phyloP scores from a whole-genome alignment of 202 grass and related monocot genomes.

The Setaria italica region DNA sequence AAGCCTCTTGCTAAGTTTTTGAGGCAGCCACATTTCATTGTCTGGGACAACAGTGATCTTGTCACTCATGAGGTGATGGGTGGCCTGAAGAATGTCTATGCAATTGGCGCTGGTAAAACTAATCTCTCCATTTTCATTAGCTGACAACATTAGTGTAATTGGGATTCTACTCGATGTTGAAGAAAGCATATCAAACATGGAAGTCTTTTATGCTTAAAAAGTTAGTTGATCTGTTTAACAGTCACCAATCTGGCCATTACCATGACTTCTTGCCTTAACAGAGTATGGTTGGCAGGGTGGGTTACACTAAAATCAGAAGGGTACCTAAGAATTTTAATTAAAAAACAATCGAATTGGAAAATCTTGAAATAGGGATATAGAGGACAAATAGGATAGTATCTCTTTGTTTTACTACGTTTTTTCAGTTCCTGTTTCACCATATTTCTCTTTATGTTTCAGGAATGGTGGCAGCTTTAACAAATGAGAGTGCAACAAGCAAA shows the following conservation, averaged over 20 bases:
- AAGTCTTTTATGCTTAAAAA: conserved; percentile 13
- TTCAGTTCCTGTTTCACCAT: neutral
- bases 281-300: neutral
- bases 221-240: conserved; percentile 18
- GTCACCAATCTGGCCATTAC: neutral
- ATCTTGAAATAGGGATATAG: neutral
- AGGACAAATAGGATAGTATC: neutral
- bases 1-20: conserved; percentile 90
- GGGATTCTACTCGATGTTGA: conserved; percentile 7
- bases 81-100: conserved; percentile 94
- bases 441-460: conserved; percentile 51
- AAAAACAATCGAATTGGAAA: conserved; percentile 7
- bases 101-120: conserved; percentile 93
- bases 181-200: neutral
- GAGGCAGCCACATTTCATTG: conserved; percentile 97
- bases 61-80: conserved; percentile 99
- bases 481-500: conserved; percentile 98
- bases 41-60: conserved; percentile 97
- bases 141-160: neutral
- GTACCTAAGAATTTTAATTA: conserved; percentile 11
- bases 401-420: conserved; percentile 9
- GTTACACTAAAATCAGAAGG: neutral
- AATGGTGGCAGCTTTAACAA: conserved; percentile 98
- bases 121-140: neutral
- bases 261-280: conserved; percentile 20